Evolutionary conservation across 225 moss, liverwort and hornwort genomes (phyloP).

Genomic region (Marchantia paleacea): DNA sequence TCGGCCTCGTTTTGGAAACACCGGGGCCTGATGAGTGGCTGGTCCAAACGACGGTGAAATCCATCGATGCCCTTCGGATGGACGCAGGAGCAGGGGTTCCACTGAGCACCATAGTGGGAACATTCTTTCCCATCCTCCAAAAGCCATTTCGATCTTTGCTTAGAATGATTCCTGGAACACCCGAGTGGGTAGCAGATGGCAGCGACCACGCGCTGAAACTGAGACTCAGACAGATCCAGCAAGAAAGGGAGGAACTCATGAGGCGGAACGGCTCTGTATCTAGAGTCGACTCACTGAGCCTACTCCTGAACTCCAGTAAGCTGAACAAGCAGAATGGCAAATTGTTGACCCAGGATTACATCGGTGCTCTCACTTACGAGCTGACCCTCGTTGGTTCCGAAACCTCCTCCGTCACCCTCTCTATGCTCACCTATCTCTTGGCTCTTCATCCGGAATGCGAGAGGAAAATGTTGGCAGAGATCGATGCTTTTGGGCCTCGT

Average conservation of each 20-base stretch:
- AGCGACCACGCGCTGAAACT: background rate
- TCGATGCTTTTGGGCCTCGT: constrained; percentile 32
- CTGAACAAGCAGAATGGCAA: background rate
- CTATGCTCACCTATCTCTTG: constrained; percentile 19
- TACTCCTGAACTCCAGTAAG: constrained; percentile 24
- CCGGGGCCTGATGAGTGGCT: constrained; percentile 28
- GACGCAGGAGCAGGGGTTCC: constrained; percentile 19
- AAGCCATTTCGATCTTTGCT: constrained; percentile 19
- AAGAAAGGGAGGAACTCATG: constrained; percentile 1
- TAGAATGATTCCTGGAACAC: background rate
- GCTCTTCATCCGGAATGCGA: constrained; percentile 10
- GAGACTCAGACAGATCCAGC: background rate
- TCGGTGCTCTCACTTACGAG: constrained; percentile 31
- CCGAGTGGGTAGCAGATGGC: background rate
- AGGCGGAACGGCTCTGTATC: constrained; percentile 7
- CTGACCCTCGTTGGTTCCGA: constrained; percentile 31
- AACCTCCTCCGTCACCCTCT: constrained; percentile 26
- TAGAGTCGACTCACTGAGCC: constrained; percentile 28
- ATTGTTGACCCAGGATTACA: constrained; percentile 15
- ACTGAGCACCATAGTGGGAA: constrained; percentile 24
- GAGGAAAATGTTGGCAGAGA: constrained; percentile 25
- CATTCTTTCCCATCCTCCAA: constrained; percentile 29
- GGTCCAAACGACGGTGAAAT: constrained; percentile 16
- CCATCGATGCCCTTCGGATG: constrained; percentile 30
- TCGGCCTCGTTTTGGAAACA: constrained; percentile 20